Evolutionary conservation across 495 filamentous ascomycete species (phyloP), one percentile per base, ranked within the genome.

Genomic region (Hypoxylon crocopeplum): DNA sequence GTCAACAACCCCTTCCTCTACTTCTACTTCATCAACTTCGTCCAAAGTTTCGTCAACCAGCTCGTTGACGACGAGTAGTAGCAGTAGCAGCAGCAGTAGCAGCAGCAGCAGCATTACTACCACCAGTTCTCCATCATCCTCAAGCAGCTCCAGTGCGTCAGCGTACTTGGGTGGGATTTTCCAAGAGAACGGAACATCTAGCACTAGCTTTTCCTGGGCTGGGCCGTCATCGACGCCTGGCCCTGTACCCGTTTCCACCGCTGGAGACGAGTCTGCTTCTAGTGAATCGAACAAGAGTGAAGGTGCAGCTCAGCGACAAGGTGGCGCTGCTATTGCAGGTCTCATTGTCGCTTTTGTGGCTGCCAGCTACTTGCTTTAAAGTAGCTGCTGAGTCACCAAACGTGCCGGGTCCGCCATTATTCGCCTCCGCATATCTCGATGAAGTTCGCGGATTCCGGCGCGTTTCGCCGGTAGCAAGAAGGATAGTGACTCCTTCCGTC

Each of bases 291-390:
- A 37, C 12, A 70, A 64, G 46, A 76, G 72, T 50, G 77, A 78
- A 62, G 76, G 67, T 15, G 71, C 63, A 6, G 71, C 66, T 0
- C 66, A 66, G 13, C 56, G 64, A 39, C 71, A 78, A 50, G 69
- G 73, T 13, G 72, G 74, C 10, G 66, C 75, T 22, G 76, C 77
- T 37, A 67, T 79, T 15, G 76, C 76, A 12, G 76, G 76, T 15
- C 62, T 81, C 21, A 68, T 81, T 20, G 74, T 81, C 12, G 78
- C 78, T 42, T 67, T 80, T 5, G 69, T 81, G 11, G 78, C 77
- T 15, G 76, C 76, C 3, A 70, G 72, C 30, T 77, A 72, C 30
- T 60, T 81, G 20, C 70, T 75, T 20, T 81, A 50, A 73, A 25
- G 34, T 22, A 3, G 19, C 11, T 21, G 27, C 8, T 17, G 29